Evolutionary conservation across 495 filamentous ascomycete genomes (phyloP).

Genomic region (Penicillium pancosmium): DNA sequence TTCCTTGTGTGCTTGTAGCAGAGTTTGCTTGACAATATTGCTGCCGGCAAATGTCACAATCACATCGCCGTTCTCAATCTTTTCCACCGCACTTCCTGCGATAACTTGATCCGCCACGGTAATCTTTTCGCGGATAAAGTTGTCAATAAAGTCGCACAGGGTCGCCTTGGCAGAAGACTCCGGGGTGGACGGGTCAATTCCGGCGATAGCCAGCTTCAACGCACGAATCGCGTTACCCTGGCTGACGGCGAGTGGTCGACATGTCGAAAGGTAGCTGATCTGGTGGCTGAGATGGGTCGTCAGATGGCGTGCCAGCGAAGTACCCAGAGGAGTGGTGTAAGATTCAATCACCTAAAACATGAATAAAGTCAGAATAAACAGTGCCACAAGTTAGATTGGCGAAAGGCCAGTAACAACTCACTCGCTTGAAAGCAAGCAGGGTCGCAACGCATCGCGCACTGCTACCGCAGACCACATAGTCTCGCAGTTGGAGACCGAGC

Average conservation of each 20-base stretch:
- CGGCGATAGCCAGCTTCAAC: conserved; percentile 85
- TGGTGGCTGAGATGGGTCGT: conserved; percentile 93
- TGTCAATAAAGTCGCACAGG: conserved; percentile 80
- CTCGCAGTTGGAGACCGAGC: conserved; percentile 86
- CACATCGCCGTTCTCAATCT: conserved; percentile 77
- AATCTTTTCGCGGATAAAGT: conserved; percentile 87
- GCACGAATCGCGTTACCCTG: conserved; percentile 96
- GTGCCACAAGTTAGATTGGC: neutral
- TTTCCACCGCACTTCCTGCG: conserved; percentile 68
- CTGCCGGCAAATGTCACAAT: conserved; percentile 90
- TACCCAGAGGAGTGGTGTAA: conserved; percentile 83
- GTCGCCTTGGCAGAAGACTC: conserved; percentile 76
- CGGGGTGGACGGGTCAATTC: conserved; percentile 77
- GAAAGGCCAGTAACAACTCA: conserved; percentile 40
- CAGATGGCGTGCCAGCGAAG: conserved; percentile 84
- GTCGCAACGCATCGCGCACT: conserved; percentile 87
- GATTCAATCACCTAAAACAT: conserved; percentile 75
- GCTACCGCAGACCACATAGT: conserved; percentile 86
- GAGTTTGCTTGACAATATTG: conserved; percentile 77
- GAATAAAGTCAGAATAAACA: conserved; percentile 10
- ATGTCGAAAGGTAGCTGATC: conserved; percentile 90
- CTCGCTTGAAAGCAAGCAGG: conserved; percentile 84
- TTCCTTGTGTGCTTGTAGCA: conserved; percentile 68
- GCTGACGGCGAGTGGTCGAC: conserved; percentile 86
- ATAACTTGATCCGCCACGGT: conserved; percentile 86